Evolutionary conservation across 306 rosid genomes (phyloP).

Genomic region (Prunus mongolica): DNA sequence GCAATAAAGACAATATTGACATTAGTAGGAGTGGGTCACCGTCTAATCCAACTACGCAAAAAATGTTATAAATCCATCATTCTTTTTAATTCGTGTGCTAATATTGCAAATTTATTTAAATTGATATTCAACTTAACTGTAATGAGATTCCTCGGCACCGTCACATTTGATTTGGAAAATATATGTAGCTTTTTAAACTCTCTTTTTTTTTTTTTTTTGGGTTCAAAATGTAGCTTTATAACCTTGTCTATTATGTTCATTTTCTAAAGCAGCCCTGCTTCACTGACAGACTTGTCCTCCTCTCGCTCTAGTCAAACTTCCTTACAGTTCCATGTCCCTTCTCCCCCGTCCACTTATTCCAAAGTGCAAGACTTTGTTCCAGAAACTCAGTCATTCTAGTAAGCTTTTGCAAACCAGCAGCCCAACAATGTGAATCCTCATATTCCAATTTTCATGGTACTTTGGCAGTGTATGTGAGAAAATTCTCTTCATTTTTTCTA

Average conservation of each 20-base stretch:
- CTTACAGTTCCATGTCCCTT: conserved; percentile 14
- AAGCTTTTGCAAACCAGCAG: conserved; percentile 28
- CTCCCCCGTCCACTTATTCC: conserved; percentile 21
- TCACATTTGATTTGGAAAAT: not conserved
- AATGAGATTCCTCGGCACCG: not conserved
- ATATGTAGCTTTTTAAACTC: not conserved
- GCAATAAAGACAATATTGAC: too few relatives aligned
- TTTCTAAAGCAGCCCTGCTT: conserved; percentile 1
- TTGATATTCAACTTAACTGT: too few relatives aligned
- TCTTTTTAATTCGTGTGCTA: too few relatives aligned
- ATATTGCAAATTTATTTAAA: too few relatives aligned
- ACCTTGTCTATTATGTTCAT: not conserved
- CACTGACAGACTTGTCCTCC: conserved; percentile 33
- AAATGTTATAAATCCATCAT: too few relatives aligned
- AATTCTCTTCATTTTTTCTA: rapidly evolving
- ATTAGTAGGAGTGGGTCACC: too few relatives aligned
- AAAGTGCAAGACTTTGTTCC: conserved; percentile 6
- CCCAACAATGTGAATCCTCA: not conserved
- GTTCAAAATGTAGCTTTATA: not conserved
- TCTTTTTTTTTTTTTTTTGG: too few relatives aligned
- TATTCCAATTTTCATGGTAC: too few relatives aligned
- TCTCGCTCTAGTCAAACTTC: conserved; percentile 13
- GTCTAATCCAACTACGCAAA: too few relatives aligned
- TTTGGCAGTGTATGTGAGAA: rapidly evolving
- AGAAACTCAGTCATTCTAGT: not conserved